Percentiles rank a stretch among this genome's conserved stretches.
Conservation (phyloP, 2,329 filamentous ascomycete genomes). For the Colletotrichum brevisporum region DNA sequence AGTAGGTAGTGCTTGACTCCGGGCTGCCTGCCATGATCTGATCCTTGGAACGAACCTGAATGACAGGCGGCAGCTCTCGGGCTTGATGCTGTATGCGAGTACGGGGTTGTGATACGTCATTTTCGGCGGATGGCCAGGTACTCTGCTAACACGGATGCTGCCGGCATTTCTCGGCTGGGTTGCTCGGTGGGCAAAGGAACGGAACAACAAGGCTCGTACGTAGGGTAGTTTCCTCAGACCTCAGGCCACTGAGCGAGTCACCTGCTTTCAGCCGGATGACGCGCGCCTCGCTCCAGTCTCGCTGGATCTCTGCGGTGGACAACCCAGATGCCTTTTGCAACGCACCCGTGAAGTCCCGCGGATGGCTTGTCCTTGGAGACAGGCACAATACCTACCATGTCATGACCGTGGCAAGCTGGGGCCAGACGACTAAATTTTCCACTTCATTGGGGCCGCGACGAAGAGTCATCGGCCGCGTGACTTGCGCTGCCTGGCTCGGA, state of each 20-base stretch:
- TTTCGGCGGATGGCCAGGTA: constrained; percentile 23
- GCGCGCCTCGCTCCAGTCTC: constrained; percentile 7
- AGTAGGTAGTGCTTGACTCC: background rate
- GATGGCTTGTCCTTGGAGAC: background rate
- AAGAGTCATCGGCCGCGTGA: constrained; percentile 11
- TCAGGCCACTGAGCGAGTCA: constrained; percentile 15
- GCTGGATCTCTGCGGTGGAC: background rate
- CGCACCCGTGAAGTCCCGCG: constrained; percentile 18
- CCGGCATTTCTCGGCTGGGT: constrained; percentile 40
- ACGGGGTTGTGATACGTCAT: constrained; percentile 36
- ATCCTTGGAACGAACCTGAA: constrained; percentile 25
- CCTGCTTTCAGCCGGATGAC: constrained; percentile 8
- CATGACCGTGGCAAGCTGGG: background rate
- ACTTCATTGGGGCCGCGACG: background rate
- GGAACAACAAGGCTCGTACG: background rate
- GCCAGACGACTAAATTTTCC: background rate
- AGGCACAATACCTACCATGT: background rate
- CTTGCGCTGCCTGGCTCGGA: background rate
- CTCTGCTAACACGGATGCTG: constrained; percentile 28
- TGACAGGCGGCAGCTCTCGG: constrained; percentile 2
- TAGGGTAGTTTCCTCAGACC: constrained; percentile 7
- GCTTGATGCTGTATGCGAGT: constrained; percentile 30
- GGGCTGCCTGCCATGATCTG: constrained; percentile 31
- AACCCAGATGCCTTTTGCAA: background rate
- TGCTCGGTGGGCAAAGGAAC: constrained; percentile 7